These are phyloP conservation scores for Aegilops longissima DNA, from an alignment of 176 grass and related monocot species.

Conservation along the genomic window DNA sequence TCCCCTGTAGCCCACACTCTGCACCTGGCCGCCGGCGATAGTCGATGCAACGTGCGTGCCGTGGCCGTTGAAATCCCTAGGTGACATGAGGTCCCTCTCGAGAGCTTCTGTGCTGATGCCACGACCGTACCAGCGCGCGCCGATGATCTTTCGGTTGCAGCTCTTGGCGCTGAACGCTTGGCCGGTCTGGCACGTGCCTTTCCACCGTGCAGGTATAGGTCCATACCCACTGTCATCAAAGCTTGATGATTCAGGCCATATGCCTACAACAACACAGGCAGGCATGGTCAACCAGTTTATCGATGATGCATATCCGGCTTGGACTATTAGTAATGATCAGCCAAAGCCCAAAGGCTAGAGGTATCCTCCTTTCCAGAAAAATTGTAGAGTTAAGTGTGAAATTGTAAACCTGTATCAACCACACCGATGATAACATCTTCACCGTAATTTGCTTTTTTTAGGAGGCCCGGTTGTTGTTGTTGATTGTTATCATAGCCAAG, in stretches of 20 bases:
- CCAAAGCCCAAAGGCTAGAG: no score
- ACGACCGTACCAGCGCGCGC: not conserved
- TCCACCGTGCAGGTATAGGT: no score
- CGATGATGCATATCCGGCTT: not conserved
- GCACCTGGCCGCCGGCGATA: conserved; percentile 30
- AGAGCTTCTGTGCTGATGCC: not conserved
- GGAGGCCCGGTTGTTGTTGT: not conserved
- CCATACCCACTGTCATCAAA: no score
- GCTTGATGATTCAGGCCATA: conserved; percentile 21
- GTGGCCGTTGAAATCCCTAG: conserved; percentile 29
- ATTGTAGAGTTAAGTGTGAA: not conserved
- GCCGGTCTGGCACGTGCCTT: no score
- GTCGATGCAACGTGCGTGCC: conserved; percentile 54
- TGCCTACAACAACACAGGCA: not conserved
- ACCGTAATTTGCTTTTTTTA: conserved; percentile 38
- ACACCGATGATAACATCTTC: conserved; percentile 47
- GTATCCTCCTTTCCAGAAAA: no score
- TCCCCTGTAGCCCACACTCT: conserved; percentile 27
- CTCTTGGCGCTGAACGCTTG: no score
- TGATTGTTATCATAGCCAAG: not conserved
- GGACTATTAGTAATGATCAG: not conserved
- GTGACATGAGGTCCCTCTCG: conserved; percentile 25
- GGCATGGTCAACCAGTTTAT: not conserved
- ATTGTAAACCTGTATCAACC: conserved; percentile 24
- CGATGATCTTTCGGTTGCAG: no score